Conservation (phyloP, 106 monocot species). For the Dendrobium nobile region DNA sequence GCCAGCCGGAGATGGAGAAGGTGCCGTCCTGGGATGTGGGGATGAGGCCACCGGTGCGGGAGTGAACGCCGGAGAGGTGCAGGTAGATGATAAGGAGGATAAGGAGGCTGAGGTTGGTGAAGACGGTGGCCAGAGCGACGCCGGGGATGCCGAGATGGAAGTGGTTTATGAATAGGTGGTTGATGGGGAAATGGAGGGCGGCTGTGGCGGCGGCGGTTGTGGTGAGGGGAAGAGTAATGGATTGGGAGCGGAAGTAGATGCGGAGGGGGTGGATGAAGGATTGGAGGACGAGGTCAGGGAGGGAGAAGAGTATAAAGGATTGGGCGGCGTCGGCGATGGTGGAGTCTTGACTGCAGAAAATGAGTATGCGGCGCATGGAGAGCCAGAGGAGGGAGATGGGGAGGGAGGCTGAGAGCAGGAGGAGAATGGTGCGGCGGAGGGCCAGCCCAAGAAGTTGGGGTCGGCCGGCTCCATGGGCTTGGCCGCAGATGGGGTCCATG, state of each 20-base stretch:
- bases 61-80: conserved; percentile 44
- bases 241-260: conserved; percentile 66
- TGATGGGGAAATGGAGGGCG: conserved; percentile 66
- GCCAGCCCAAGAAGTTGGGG: conserved; percentile 44
- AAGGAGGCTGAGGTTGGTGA: conserved; percentile 60
- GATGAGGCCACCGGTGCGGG: conserved; percentile 29
- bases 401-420: conserved; percentile 31
- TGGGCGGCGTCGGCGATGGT: conserved; percentile 45
- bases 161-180: conserved; percentile 51
- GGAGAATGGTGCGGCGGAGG: conserved; percentile 42
- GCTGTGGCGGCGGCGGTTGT: conserved; percentile 45
- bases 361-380: conserved; percentile 41
- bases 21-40: conserved; percentile 12
- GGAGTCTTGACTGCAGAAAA: conserved; percentile 59
- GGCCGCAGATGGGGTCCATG: conserved; percentile 85
- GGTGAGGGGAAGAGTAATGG: conserved; percentile 69
- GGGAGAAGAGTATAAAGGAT: conserved; percentile 44
- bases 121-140: conserved; percentile 53
- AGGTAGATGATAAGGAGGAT: conserved; percentile 45
- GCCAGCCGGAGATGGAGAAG: conserved; percentile 43
- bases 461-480: conserved; percentile 61
- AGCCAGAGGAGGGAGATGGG: conserved; percentile 57
- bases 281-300: conserved; percentile 63
- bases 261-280: conserved; percentile 72
- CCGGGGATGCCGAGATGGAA: conserved; percentile 56